Percentiles rank a stretch among this genome's conserved stretches.
phyloP scores from a whole-genome alignment of 78 protist genomes.

The Guillardia theta region DNA sequence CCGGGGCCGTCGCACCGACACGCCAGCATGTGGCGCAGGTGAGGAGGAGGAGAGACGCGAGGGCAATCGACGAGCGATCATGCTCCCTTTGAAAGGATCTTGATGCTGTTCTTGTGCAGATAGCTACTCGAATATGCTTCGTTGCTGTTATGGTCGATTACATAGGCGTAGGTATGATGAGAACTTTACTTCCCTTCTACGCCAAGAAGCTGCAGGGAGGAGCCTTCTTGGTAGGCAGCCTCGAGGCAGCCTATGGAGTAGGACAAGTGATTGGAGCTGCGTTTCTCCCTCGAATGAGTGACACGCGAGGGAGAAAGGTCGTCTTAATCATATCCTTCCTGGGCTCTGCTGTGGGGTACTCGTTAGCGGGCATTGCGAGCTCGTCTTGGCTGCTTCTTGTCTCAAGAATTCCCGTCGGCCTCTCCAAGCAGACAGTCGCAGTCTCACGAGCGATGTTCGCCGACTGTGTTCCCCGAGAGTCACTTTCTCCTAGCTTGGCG shows the following conservation, averaged over 20 bases:
- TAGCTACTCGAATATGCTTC: not conserved
- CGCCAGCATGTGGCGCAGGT: not conserved
- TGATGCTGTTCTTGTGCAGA: too few species aligned
- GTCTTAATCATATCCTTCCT: not conserved
- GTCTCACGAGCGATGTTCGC: constrained; percentile 6
- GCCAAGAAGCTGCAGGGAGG: not conserved
- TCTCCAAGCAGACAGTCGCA: not conserved
- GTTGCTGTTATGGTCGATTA: not conserved
- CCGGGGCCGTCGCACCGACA: not conserved
- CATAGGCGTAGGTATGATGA: not conserved
- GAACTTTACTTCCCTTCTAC: constrained; percentile 3
- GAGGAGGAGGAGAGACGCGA: not conserved
- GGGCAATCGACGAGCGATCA: not conserved
- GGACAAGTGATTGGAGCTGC: constrained; percentile 14
- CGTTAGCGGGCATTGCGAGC: not conserved
- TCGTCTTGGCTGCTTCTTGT: not conserved
- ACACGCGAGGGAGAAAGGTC: not conserved
- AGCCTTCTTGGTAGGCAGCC: not conserved
- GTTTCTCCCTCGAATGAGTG: not conserved
- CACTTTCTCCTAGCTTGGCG: not conserved
- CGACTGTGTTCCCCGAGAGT: not conserved
- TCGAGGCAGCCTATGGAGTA: not conserved
- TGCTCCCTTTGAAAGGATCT: not conserved
- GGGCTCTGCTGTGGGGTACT: not conserved
- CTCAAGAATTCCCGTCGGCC: not conserved